phyloP scores from a whole-genome alignment of 2,329 filamentous ascomycete species.

The Amauroascus verrucosus region DNA sequence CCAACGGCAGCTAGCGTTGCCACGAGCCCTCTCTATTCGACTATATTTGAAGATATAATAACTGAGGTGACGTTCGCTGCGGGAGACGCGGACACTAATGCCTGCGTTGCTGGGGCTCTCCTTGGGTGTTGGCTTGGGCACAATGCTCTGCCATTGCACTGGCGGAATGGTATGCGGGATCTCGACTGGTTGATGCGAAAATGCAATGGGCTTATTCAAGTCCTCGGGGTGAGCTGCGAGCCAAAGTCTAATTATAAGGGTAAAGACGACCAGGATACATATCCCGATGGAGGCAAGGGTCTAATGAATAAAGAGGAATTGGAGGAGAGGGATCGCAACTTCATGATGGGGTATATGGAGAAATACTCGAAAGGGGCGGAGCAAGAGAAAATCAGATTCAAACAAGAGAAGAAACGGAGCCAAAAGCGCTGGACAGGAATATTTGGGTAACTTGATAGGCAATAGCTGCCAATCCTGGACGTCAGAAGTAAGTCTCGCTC shows the following conservation, averaged over 20 bases:
- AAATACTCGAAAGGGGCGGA: slow-evolving; percentile 8
- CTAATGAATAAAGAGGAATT: slow-evolving; percentile 15
- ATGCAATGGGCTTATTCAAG: slow-evolving; percentile 12
- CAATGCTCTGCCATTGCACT: slow-evolving; percentile 39
- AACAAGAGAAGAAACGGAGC: slow-evolving; percentile 6
- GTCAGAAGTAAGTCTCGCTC: too few relatives aligned
- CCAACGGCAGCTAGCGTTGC: slow-evolving; percentile 8
- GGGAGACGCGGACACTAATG: slow-evolving; percentile 48
- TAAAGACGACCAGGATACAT: slow-evolving; percentile 13
- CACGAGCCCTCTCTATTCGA: slow-evolving; percentile 13
- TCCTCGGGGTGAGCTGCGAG: background rate
- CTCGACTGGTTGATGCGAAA: slow-evolving; percentile 16
- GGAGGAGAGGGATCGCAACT: slow-evolving; percentile 10
- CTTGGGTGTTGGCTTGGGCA: slow-evolving; percentile 43
- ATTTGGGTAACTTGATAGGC: slow-evolving; percentile 8
- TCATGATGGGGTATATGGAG: slow-evolving; percentile 14
- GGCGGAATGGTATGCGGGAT: slow-evolving; percentile 39
- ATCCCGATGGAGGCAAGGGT: slow-evolving; percentile 15
- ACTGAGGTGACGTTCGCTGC: slow-evolving; percentile 43
- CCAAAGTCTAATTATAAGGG: slow-evolving; percentile 8
- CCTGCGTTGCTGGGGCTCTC: slow-evolving; percentile 43
- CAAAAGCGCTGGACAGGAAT: slow-evolving; percentile 8
- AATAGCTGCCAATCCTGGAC: background rate
- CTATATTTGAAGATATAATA: slow-evolving; percentile 40
- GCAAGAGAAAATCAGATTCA: slow-evolving; percentile 10